phyloP scores from a whole-genome alignment of 164 flowering plant genomes.

The Tinospora cordifolia region DNA sequence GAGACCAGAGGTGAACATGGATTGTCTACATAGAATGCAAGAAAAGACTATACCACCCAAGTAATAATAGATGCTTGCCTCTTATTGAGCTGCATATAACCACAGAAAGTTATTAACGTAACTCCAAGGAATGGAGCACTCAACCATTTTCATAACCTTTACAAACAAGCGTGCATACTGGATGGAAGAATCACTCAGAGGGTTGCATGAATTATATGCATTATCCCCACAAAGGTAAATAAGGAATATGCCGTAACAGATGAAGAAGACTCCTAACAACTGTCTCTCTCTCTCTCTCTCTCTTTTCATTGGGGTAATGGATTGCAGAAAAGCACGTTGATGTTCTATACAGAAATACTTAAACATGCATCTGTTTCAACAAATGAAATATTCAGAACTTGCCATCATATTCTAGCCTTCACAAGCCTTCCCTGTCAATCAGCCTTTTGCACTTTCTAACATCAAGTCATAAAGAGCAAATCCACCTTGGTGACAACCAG shows the following conservation, averaged over 20 bases:
- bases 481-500: slow-evolving; percentile 97
- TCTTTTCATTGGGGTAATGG: background rate
- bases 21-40: no score
- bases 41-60: no score
- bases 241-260: background rate
- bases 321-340: background rate
- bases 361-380: background rate
- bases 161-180: background rate
- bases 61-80: no score
- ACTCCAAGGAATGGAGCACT: background rate
- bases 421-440: slow-evolving; percentile 10
- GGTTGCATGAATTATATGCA: background rate
- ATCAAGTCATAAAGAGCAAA: slow-evolving; percentile 69
- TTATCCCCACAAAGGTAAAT: background rate
- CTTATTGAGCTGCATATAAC: no score
- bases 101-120: no score
- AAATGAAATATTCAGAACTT: background rate
- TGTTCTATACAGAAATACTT: background rate
- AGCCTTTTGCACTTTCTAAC: slow-evolving; percentile 31
- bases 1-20: no score
- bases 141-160: background rate
- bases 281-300: background rate
- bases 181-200: background rate
- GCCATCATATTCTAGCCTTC: background rate
- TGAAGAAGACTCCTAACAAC: background rate